Percentiles rank a stretch among this genome's conserved stretches.
Conservation (phyloP, 148 eudicot genomes). For the Amaranthus hypochondriacus region DNA sequence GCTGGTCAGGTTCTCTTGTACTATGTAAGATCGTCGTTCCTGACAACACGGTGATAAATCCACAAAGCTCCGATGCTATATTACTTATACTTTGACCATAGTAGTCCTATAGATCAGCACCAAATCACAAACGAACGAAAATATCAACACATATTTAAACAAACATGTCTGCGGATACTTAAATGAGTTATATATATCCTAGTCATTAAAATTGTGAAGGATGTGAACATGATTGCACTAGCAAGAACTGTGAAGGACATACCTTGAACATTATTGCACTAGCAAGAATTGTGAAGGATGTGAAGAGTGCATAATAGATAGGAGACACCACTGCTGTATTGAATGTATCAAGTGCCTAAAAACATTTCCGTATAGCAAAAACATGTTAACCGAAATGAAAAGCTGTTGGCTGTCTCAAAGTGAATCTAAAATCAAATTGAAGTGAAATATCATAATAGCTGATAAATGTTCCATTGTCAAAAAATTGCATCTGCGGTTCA, state of each 20-base stretch:
- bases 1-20: conserved; percentile 45
- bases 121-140: conserved; percentile 1
- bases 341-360: conserved; percentile 47
- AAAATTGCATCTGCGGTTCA: background rate
- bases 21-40: conserved; percentile 43
- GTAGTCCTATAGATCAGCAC: conserved; percentile 33
- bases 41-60: conserved; percentile 42
- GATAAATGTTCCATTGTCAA: background rate
- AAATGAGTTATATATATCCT: background rate
- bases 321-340: conserved; percentile 48
- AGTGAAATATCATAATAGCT: background rate
- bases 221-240: conserved; percentile 10
- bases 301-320: conserved; percentile 43
- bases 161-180: background rate
- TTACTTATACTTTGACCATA: conserved; percentile 47
- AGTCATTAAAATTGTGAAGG: background rate
- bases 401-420: background rate
- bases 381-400: conserved; percentile 4
- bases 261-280: conserved; percentile 56
- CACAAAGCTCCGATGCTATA: conserved; percentile 46
- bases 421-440: background rate
- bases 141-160: background rate
- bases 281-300: conserved; percentile 46
- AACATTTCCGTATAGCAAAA: background rate
- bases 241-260: conserved; percentile 37